phyloP scores from a whole-genome alignment of 306 rosid genomes.

The Vigna unguiculata region DNA sequence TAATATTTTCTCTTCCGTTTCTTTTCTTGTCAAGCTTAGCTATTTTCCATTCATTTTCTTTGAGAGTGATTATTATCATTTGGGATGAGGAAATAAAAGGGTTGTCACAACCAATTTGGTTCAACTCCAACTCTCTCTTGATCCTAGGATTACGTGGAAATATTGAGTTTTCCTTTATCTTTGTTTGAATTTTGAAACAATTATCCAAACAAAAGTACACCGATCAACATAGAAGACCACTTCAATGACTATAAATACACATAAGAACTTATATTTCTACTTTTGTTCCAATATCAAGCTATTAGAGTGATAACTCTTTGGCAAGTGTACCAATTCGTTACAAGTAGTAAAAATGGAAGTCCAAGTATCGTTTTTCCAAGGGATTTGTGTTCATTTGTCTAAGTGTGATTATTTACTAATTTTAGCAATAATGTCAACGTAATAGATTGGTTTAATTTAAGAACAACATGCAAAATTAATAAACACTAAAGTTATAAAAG shows the following conservation, averaged over 20 bases:
- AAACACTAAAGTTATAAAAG: too few relatives aligned
- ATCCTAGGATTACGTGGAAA: constrained; percentile 6
- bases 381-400: too few relatives aligned
- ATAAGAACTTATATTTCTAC: constrained; percentile 26
- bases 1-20: background rate
- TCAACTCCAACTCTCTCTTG: constrained; percentile 9
- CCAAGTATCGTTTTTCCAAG: too few relatives aligned
- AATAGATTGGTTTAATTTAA: too few relatives aligned
- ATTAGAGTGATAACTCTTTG: too few relatives aligned
- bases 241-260: constrained; percentile 3
- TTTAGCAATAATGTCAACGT: too few relatives aligned
- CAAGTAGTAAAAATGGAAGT: too few relatives aligned
- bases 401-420: too few relatives aligned
- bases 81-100: background rate
- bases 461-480: too few relatives aligned
- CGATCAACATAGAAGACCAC: constrained; percentile 3
- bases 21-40: background rate
- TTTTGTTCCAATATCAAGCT: background rate
- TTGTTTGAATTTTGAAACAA: constrained; percentile 15
- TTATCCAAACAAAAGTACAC: constrained; percentile 30
- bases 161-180: constrained; percentile 17
- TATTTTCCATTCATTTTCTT: background rate
- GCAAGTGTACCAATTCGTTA: too few relatives aligned
- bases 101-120: background rate
- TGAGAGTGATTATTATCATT: background rate